Base-by-base conservation (phyloP, 495 filamentous ascomycete genomes). In the Aspergillus heteromorphus region DNA sequence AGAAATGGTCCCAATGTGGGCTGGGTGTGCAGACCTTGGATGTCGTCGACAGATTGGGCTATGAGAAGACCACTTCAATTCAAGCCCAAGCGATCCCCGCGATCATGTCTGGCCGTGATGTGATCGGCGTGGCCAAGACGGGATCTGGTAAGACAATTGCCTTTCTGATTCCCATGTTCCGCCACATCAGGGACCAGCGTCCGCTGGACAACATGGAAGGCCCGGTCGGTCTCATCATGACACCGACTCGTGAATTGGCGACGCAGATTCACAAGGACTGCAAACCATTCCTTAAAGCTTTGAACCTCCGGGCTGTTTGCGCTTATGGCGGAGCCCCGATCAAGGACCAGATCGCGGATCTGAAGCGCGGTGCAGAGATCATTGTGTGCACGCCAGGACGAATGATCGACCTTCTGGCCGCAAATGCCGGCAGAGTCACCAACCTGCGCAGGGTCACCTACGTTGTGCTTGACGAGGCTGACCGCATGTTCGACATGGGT, bases 401-500 rank as follows among this genome's bases (percentile, higher is more conserved):
- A 11, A 87, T 97, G 80, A 95, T 99, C 59, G 93, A 97, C 79
- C 78, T 97, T 0, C 78, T 99, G 13, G 88, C 90, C 19, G 90
- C 91, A 19, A 99, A 99, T 66, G 85, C 84, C 45, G 93, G 93
- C 5, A 79, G 95, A 56, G 92, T 97, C 11, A 95, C 90, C 1
- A 97, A 96, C 62, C 77, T 97, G 18, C 85, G 81, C 45, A 79
- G 95, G 31, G 88, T 95, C 31, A 95, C 90, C 0, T 97, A 96
- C 62, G 79, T 96, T 14, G 93, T 97, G 14, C 80, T 99, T 30
- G 95, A 99, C 62, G 95, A 99, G 68, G 95, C 95, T 17, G 95
- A 99, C 63, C 86, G 95, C 41, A 99, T 99, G 95, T 97, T 97
- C 61, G 95, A 99, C 66, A 97, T 99, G 95, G 95, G 95, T 5